phyloP scores from a whole-genome alignment of 371 early-diverging fungal species.

The Mucor racemosus region DNA sequence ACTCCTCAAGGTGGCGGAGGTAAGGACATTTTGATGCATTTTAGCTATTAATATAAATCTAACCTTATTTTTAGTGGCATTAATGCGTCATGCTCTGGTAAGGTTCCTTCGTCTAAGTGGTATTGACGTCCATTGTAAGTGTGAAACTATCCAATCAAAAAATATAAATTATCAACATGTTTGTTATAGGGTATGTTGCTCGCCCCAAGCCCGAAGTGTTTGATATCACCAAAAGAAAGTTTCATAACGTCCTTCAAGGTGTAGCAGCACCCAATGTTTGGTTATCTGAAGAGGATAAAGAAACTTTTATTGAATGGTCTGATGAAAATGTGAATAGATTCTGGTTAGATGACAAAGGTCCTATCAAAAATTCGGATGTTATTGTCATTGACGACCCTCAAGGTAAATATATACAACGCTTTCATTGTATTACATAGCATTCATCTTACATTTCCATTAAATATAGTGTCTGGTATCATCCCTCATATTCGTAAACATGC shows the following conservation, averaged over 20 bases:
- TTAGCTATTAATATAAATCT: neutral
- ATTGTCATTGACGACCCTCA: slow-evolving; percentile 92
- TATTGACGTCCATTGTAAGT: slow-evolving; percentile 70
- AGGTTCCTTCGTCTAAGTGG: slow-evolving; percentile 69
- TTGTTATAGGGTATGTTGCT: slow-evolving; percentile 65
- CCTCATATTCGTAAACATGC: slow-evolving; percentile 75
- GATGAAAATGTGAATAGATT: slow-evolving; percentile 75
- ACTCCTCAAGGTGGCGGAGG: slow-evolving; percentile 91
- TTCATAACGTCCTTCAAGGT: slow-evolving; percentile 91
- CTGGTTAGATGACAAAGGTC: slow-evolving; percentile 74
- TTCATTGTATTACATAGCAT: neutral
- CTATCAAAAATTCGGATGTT: slow-evolving; percentile 72
- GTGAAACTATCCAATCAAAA: neutral
- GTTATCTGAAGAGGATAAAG: slow-evolving; percentile 73
- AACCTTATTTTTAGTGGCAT: slow-evolving; percentile 63
- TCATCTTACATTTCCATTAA: neutral
- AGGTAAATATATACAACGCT: slow-evolving; percentile 38
- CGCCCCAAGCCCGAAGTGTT: slow-evolving; percentile 83
- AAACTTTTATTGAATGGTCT: slow-evolving; percentile 75
- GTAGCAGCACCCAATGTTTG: slow-evolving; percentile 68
- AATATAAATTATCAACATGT: neutral
- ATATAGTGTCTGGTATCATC: slow-evolving; percentile 72
- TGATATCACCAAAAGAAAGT: slow-evolving; percentile 84
- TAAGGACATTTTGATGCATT: slow-evolving; percentile 18
- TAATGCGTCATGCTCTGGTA: slow-evolving; percentile 87